These are phyloP conservation scores for Verticillium longisporum DNA, from an alignment of 2,329 filamentous ascomycete species.

Conservation along the genomic window DNA sequence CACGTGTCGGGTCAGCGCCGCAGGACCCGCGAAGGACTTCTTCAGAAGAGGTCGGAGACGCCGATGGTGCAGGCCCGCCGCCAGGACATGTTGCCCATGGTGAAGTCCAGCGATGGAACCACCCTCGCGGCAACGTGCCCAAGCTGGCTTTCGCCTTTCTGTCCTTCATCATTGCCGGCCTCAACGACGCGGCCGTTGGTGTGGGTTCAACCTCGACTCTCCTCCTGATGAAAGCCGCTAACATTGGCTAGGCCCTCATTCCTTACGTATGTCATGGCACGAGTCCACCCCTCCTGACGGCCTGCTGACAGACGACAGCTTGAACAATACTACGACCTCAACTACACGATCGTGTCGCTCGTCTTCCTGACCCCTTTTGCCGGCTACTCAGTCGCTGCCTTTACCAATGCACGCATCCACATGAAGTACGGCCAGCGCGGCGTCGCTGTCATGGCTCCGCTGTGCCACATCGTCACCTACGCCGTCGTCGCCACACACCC, in stretches of 20 bases:
- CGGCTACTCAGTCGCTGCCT: constrained; percentile 55
- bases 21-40: background rate
- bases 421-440: constrained; percentile 58
- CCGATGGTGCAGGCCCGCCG: background rate
- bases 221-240: background rate
- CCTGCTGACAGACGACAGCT: constrained; percentile 29
- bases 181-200: constrained; percentile 57
- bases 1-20: background rate
- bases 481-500: constrained; percentile 37
- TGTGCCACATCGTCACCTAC: constrained; percentile 56
- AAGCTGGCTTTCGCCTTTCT: constrained; percentile 40
- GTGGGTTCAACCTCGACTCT: constrained; percentile 23
- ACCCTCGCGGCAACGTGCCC: constrained; percentile 22
- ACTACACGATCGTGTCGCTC: constrained; percentile 54
- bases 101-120: constrained; percentile 25
- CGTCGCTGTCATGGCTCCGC: constrained; percentile 54
- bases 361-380: constrained; percentile 58
- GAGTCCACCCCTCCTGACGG: no score
- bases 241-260: constrained; percentile 24
- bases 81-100: constrained; percentile 2
- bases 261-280: constrained; percentile 23
- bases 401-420: constrained; percentile 56
- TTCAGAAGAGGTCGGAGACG: background rate
- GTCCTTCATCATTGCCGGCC: constrained; percentile 53
- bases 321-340: constrained; percentile 53